Base-by-base conservation (phyloP, 176 grass and related monocot genomes). In the Alloteropsis semialata region DNA sequence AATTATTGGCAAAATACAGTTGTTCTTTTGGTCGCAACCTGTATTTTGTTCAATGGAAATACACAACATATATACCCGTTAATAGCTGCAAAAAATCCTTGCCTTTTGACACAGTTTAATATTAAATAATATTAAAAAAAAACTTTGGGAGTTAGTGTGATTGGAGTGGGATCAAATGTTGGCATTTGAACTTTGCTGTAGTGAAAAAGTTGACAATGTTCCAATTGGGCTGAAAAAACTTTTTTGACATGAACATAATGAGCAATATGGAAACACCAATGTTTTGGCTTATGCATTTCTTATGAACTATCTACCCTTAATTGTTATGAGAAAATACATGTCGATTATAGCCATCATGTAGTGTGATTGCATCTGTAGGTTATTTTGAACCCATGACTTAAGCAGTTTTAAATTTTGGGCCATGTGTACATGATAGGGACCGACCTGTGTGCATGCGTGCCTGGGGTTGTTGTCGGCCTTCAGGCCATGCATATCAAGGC, bases 281-380 rank as follows among this genome's bases (percentile, higher is more conserved):
- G n/a, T 18, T 25, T 69, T 42, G 66, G 16, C 57, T 22, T 41
- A 21, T 68, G 21, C 49, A 68, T 77, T 78, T 73, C 44, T 56
- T 65, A 29, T 28, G 32, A 41, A 72, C 29, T 55, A 10, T 84
- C 45, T 72, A 18, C 19, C 45, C 22, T 65, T 38, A 8, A 21
- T 82, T n/a, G 33, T 78, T 72, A n/a, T 72, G 49, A n/a, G 32
- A n/a, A 11, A 65, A 46, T 5, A 66, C 50, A 79, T 46, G 11
- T 45, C 7, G 41, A 65, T 54, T 39, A 72, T 50, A 58, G 38
- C 57, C 8, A 29, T 19, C 27, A 72, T 72, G 21, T 19, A 6
- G 13, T 45, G 42, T 6, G 27, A 46, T 71, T 19, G 9, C 69
- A 49, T 49, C 39, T 77, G 32, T 50, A 30, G 16, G 36, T 54